phyloP scores from a whole-genome alignment of 352 stramenopile species.

The Globisporangium carolinianum region DNA sequence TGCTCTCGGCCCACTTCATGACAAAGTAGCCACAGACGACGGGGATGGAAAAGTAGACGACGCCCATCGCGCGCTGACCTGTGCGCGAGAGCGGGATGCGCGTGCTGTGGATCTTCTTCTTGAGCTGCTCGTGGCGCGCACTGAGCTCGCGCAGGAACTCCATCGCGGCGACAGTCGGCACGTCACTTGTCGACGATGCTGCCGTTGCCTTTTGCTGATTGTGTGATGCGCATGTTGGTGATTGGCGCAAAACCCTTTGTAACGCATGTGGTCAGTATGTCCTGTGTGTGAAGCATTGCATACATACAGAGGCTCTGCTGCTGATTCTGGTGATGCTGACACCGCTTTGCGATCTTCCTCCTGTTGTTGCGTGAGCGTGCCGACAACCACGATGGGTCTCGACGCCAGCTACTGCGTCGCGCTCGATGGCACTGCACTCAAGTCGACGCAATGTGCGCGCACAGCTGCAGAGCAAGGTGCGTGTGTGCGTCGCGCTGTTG shows the following conservation, averaged over 20 bases:
- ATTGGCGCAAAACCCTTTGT: too few relatives aligned
- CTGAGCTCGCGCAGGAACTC: slow-evolving; percentile 69
- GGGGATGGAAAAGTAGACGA: slow-evolving; percentile 89
- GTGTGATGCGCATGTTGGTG: too few relatives aligned
- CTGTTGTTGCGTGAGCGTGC: too few relatives aligned
- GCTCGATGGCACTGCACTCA: slow-evolving; percentile 7
- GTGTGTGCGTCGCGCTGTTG: neutral
- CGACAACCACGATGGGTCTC: neutral
- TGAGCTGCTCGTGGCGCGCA: slow-evolving; percentile 82
- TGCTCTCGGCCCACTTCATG: slow-evolving; percentile 87
- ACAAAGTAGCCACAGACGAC: slow-evolving; percentile 87
- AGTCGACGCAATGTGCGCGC: slow-evolving; percentile 9
- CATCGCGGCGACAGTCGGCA: slow-evolving; percentile 27
- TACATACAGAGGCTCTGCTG: too few relatives aligned
- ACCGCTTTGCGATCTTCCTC: too few relatives aligned
- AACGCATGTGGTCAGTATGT: too few relatives aligned
- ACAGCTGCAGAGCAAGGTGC: slow-evolving; percentile 4
- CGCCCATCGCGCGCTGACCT: slow-evolving; percentile 76
- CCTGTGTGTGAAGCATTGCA: too few relatives aligned
- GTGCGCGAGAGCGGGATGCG: slow-evolving; percentile 86
- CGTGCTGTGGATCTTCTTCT: slow-evolving; percentile 89
- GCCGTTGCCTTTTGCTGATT: too few relatives aligned
- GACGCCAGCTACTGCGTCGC: slow-evolving; percentile 8
- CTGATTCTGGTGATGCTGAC: too few relatives aligned
- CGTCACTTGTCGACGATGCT: too few relatives aligned